Percentiles rank a stretch among this genome's conserved stretches.
Evolutionary conservation across 2,329 filamentous ascomycete species (phyloP).

Genomic region (Zalaria sp.): DNA sequence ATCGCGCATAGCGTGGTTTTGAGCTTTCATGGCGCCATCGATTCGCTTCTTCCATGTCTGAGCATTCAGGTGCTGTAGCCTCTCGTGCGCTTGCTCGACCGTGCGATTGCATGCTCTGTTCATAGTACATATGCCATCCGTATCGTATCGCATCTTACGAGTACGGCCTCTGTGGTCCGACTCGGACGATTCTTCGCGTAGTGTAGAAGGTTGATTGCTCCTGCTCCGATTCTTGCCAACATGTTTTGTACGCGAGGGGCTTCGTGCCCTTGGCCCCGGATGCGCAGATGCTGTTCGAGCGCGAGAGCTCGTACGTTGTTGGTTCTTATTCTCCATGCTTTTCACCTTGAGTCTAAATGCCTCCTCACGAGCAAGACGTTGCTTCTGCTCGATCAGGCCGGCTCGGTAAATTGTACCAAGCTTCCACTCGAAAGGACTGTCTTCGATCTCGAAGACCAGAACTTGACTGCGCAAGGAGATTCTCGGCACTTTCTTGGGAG

Average conservation of each 20-base stretch:
- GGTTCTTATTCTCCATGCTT: slow-evolving; percentile 54
- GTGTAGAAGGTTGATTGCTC: slow-evolving; percentile 12
- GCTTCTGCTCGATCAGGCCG: slow-evolving; percentile 77
- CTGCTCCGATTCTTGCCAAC: slow-evolving; percentile 21
- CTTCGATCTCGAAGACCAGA: slow-evolving; percentile 82
- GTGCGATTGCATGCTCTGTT: slow-evolving; percentile 59
- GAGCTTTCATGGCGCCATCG: slow-evolving; percentile 55
- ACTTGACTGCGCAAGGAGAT: slow-evolving; percentile 70
- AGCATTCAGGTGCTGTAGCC: slow-evolving; percentile 66
- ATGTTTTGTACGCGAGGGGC: slow-evolving; percentile 13
- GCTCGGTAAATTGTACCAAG: slow-evolving; percentile 85
- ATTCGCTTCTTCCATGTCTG: slow-evolving; percentile 89
- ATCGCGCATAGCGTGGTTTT: slow-evolving; percentile 63
- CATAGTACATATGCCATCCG: slow-evolving; percentile 59
- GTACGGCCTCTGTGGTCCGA: slow-evolving; percentile 15
- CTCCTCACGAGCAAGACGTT: slow-evolving; percentile 77
- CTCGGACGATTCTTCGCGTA: background rate
- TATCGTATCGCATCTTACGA: slow-evolving; percentile 56
- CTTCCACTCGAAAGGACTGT: slow-evolving; percentile 96
- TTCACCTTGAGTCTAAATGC: slow-evolving; percentile 81
- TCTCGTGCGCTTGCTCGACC: slow-evolving; percentile 60
- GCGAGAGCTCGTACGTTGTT: slow-evolving; percentile 35
- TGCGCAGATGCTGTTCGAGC: slow-evolving; percentile 39
- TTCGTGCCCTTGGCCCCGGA: slow-evolving; percentile 24
- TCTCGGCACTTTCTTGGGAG: slow-evolving; percentile 73